Percentiles rank a stretch among this genome's conserved stretches.
Evolutionary conservation across 2,329 filamentous ascomycete genomes (phyloP).

Genomic region (Verticillium dahliae): DNA sequence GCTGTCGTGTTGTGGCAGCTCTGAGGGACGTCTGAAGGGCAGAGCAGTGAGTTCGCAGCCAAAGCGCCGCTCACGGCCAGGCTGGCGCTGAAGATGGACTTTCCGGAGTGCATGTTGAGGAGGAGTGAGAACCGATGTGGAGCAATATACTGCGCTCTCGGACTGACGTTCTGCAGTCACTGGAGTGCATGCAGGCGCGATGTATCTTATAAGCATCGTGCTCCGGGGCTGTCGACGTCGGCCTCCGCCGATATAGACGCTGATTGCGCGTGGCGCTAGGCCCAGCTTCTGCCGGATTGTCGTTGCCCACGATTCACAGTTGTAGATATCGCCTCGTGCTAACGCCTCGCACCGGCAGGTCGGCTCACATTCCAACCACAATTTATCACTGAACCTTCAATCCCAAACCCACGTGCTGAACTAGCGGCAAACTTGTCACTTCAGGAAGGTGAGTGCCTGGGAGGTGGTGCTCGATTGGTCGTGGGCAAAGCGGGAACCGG

Average conservation of each 20-base stretch:
- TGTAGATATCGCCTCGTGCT: background rate
- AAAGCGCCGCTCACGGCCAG: background rate
- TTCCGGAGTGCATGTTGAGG: background rate
- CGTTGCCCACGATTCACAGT: background rate
- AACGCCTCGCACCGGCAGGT: background rate
- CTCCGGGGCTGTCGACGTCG: background rate
- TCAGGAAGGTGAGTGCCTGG: background rate
- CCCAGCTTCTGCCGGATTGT: background rate
- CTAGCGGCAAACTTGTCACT: background rate
- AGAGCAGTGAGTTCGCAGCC: constrained; percentile 6
- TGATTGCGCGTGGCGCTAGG: background rate
- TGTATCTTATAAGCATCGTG: background rate
- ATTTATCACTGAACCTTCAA: background rate
- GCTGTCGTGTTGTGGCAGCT: constrained; percentile 59
- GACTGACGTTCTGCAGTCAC: background rate
- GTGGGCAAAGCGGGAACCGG: background rate
- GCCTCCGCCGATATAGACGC: background rate
- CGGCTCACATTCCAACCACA: background rate
- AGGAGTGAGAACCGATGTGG: background rate
- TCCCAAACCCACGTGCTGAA: background rate
- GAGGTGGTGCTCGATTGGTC: background rate
- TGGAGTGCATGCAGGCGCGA: background rate
- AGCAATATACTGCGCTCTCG: background rate
- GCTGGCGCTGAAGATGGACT: background rate
- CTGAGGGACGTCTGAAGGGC: constrained; percentile 32